Evolutionary conservation across 148 eudicot genomes (phyloP).

Genomic region (Cornus controversa): DNA sequence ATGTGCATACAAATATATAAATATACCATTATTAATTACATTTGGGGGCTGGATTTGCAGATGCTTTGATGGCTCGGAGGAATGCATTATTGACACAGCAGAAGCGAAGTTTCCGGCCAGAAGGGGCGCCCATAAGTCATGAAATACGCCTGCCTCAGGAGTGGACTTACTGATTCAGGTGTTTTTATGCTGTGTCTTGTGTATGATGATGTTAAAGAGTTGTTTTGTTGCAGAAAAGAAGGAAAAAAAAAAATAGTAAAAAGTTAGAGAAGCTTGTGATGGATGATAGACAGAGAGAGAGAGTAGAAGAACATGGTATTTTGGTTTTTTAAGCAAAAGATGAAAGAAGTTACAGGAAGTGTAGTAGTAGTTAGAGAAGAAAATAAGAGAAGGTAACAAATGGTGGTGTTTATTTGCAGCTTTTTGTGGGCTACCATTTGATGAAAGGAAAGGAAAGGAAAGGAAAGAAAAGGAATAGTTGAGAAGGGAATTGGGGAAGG

Average conservation of each 20-base stretch:
- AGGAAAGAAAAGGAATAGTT: not conserved
- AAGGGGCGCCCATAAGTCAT: conserved; percentile 14
- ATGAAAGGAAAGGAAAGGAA: not conserved
- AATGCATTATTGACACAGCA: conserved; percentile 24
- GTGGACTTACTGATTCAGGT: conserved; percentile 36
- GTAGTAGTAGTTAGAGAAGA: not conserved
- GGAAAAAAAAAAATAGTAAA: not conserved
- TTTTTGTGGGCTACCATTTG: not conserved
- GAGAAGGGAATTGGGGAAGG: not conserved
- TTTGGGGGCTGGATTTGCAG: not conserved
- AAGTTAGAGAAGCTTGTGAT: not conserved
- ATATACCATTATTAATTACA: too few species aligned
- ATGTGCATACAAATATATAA: not conserved
- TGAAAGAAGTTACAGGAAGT: not conserved
- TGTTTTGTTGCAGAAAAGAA: not conserved
- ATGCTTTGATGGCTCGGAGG: not conserved
- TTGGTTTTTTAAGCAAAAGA: not conserved
- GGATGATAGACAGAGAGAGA: too few species aligned
- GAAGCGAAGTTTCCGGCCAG: conserved; percentile 15
- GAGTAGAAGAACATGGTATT: not conserved
- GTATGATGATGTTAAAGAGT: not conserved
- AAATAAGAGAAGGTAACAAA: not conserved
- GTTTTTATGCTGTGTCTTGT: too few species aligned
- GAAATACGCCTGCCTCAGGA: conserved; percentile 41
- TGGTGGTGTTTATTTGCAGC: not conserved